Evolutionary conservation across 768 basidiomycete genomes (phyloP), one percentile per base, ranked within the genome.

Genomic region (Mycena maculata): DNA sequence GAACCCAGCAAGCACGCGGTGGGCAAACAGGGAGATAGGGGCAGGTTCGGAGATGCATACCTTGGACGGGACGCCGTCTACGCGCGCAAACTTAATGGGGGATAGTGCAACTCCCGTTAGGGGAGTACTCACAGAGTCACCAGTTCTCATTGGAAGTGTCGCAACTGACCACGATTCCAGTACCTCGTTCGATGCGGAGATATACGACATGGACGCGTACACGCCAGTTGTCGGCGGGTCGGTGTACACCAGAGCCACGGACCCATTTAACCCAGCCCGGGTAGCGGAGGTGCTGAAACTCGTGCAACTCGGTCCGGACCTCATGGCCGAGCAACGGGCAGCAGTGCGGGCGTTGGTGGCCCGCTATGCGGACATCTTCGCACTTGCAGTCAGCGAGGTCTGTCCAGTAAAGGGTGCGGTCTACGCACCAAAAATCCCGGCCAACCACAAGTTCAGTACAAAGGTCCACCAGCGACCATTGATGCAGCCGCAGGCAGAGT

Each of bases 361-460:
- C 0, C 61, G 78, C 50, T 83, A 74, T 57, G 80, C 83, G 0
- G 82, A 84, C 65, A 69, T 76, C 28, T 86, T 83, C 60, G 80
- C 81, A 5, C 67, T 84, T 2, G 76, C 78, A 0, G 67, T 84
- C 10, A 74, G 75, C 22, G 81, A 86, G 63, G 83, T 85, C 3
- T 53, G 48, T 1, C 65, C 71, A 0, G 77, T 84, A 0, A 45
- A 71, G 10, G 78, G 76, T 1, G 76, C 76, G 4, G 70, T 72
- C 1, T 82, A 84, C 67, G 63, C 54, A 1, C 73, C 84, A 4
- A 71, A 80, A 50, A 73, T 85, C 1, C 76, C 76, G 0, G 52
- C 64, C 13, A 74, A 70, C 4, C 54, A 70, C 0, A 74, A 28
- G 12, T 80, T 85, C 65, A 68, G 69, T 1, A 79, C 54, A 1